Evolutionary conservation across 2,329 filamentous ascomycete genomes (phyloP).

Genomic region (Cryphonectria radicalis): DNA sequence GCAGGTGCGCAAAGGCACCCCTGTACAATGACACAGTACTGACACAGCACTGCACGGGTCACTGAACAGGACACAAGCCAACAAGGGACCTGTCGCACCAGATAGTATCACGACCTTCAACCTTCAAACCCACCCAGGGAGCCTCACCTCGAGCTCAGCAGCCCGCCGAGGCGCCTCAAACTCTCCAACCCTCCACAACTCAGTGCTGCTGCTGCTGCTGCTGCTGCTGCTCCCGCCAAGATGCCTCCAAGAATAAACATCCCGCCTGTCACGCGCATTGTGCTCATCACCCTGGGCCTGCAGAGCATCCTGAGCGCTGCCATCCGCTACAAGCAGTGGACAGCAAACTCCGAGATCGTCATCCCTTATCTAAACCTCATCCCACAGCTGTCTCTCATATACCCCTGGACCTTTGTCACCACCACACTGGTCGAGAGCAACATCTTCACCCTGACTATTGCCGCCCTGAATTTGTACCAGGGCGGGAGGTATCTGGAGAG

Average conservation of each 20-base stretch:
- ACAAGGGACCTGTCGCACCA: constrained; percentile 16
- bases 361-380: constrained; percentile 88
- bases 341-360: constrained; percentile 65
- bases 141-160: constrained; percentile 5
- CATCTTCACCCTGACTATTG: constrained; percentile 80
- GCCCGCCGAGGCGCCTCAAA: background rate
- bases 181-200: too few relatives aligned
- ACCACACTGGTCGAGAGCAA: constrained; percentile 92
- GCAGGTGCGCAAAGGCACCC: background rate
- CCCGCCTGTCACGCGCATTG: constrained; percentile 83
- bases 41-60: background rate
- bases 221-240: constrained; percentile 34
- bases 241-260: constrained; percentile 89
- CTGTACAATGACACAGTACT: background rate
- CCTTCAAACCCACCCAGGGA: background rate
- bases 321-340: constrained; percentile 74
- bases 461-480: constrained; percentile 80
- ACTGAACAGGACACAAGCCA: constrained; percentile 2
- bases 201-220: background rate
- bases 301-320: constrained; percentile 83
- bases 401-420: constrained; percentile 90
- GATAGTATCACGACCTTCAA: constrained; percentile 5
- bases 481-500: constrained; percentile 94
- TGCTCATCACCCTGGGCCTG: constrained; percentile 74
- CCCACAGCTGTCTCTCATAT: constrained; percentile 79